Evolutionary conservation across 2,329 filamentous ascomycete genomes (phyloP).

Genomic region (Endoconidiophora laricicola): DNA sequence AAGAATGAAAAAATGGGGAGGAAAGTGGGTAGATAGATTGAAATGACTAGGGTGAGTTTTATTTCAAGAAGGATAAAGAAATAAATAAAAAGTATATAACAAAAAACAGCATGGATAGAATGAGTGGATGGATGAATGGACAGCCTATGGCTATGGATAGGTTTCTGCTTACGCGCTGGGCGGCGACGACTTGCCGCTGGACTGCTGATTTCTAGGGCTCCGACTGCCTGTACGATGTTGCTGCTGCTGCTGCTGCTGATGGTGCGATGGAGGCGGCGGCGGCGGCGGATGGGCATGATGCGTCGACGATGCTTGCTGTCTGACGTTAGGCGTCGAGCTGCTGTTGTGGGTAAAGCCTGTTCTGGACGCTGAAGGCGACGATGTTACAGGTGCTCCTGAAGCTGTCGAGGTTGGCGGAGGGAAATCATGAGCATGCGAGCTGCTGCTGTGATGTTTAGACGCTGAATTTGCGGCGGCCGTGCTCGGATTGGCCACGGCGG

Average conservation of each 20-base stretch:
- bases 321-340: constrained; percentile 12
- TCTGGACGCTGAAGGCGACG: constrained; percentile 29
- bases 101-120: constrained; percentile 11
- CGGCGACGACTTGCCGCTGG: constrained; percentile 36
- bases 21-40: background rate
- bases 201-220: constrained; percentile 16
- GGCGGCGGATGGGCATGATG: background rate
- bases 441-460: background rate
- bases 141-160: too few species aligned
- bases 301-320: constrained; percentile 2
- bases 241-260: constrained; percentile 4
- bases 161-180: constrained; percentile 37
- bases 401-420: constrained; percentile 15
- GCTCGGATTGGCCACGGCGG: constrained; percentile 10
- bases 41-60: background rate
- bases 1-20: background rate
- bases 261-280: constrained; percentile 1
- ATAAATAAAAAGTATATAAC: background rate
- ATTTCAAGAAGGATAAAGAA: background rate
- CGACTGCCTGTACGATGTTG: constrained; percentile 12
- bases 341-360: constrained; percentile 40
- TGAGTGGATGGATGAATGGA: constrained; percentile 12
- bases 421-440: constrained; percentile 16
- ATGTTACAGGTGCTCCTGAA: constrained; percentile 21
- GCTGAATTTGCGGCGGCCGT: background rate